Conservation (phyloP, 2,329 filamentous ascomycete genomes). For the Cladosporium sp. region DNA sequence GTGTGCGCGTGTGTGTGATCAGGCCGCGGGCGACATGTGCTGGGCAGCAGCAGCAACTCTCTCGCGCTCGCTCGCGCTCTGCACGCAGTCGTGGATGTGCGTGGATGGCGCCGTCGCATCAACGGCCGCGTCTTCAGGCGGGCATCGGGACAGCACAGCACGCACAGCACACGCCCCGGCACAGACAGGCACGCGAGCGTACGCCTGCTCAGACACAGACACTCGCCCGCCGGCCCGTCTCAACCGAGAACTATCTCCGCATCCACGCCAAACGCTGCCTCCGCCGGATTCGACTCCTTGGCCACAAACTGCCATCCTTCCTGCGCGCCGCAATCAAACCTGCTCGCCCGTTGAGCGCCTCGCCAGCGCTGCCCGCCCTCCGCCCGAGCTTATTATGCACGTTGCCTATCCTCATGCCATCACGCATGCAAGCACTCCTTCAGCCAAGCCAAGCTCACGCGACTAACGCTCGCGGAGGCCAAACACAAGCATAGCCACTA, state of each 20-base stretch:
- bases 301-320: background rate
- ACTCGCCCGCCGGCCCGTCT: background rate
- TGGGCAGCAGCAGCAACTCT: too few species aligned
- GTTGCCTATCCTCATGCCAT: background rate
- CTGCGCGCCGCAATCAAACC: background rate
- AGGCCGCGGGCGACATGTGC: background rate
- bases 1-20: background rate
- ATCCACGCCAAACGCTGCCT: background rate
- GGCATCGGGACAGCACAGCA: background rate
- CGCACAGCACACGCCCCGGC: background rate
- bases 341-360: too few species aligned
- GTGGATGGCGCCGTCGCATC: too few species aligned
- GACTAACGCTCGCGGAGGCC: background rate
- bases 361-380: background rate
- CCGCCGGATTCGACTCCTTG: background rate
- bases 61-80: too few species aligned
- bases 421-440: background rate
- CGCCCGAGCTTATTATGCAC: background rate
- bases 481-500: background rate
- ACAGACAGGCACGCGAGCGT: background rate
- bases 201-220: background rate
- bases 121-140: too few species aligned
- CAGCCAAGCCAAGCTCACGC: background rate
- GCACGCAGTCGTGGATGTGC: too few species aligned
- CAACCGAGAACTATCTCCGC: constrained; percentile 7